A percentile compares a stretch with the other conserved stretches of the same genome.
Conservation (phyloP, 1,139 yeast genomes). For the Saccharomycopsis hybrid region DNA sequence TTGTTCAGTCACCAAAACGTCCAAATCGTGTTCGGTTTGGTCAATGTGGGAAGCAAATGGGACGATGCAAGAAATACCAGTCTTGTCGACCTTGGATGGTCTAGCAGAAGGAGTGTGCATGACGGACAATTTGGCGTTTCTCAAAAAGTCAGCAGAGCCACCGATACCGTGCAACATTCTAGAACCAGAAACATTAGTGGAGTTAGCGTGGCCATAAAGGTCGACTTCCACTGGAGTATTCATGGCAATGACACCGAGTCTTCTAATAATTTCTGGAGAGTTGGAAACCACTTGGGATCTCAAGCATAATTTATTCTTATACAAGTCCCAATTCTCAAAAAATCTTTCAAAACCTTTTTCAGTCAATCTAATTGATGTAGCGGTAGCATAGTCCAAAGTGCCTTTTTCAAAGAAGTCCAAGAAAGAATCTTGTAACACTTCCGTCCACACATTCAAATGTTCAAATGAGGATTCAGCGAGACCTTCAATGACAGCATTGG, state of each 20-base stretch:
- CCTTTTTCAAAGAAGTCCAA: conserved; percentile 91
- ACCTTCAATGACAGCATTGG: conserved; percentile 96
- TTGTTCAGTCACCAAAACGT: conserved; percentile 86
- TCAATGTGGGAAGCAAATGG: conserved; percentile 95
- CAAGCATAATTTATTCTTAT: conserved; percentile 72
- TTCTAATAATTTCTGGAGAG: conserved; percentile 92
- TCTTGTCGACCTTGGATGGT: conserved; percentile 85
- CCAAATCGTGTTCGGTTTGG: conserved; percentile 97
- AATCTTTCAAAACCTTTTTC: conserved; percentile 86
- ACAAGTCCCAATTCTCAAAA: conserved; percentile 85
- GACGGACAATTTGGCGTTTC: conserved; percentile 92
- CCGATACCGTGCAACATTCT: conserved; percentile 97
- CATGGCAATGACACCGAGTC: conserved; percentile 98
- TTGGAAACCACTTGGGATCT: conserved; percentile 94
- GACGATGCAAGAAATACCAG: conserved; percentile 91
- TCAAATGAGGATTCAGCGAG: conserved; percentile 80
- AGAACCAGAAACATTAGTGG: conserved; percentile 93
- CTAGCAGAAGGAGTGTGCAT: conserved; percentile 98
- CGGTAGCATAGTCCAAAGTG: conserved; percentile 86
- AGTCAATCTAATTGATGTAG: conserved; percentile 91
- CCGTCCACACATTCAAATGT: conserved; percentile 93
- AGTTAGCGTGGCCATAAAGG: conserved; percentile 95
- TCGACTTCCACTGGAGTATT: conserved; percentile 99
- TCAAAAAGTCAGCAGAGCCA: conserved; percentile 93
- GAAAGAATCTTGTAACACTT: conserved; percentile 96